Conservation (phyloP, 805 yeast genomes). For the Starmerella geochares region DNA sequence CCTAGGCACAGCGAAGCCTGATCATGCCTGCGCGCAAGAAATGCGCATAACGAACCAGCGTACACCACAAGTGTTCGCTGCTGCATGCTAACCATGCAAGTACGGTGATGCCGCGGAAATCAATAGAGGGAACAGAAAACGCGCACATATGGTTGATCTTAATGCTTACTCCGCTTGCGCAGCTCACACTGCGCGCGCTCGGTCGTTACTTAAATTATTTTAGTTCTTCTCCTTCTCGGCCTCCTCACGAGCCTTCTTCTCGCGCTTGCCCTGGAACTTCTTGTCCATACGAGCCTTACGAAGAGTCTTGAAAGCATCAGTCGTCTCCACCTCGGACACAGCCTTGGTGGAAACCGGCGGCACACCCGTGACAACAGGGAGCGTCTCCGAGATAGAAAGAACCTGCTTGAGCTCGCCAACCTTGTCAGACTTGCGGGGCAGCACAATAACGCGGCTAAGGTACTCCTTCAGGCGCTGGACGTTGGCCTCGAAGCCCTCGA, state of each 20-base stretch:
- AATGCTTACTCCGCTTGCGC: constrained; percentile 7
- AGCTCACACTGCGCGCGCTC: constrained; percentile 5
- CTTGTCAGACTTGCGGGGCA: constrained; percentile 67
- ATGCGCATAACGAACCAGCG: too few species aligned
- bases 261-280: constrained; percentile 91
- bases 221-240: constrained; percentile 78
- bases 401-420: constrained; percentile 65
- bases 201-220: constrained; percentile 8
- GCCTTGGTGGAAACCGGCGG: constrained; percentile 77
- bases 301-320: constrained; percentile 86
- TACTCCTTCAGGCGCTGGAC: constrained; percentile 94
- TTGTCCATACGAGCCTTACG: constrained; percentile 91
- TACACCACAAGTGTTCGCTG: too few species aligned
- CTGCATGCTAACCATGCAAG: too few species aligned
- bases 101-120: too few species aligned
- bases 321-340: constrained; percentile 58
- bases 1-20: too few species aligned
- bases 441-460: constrained; percentile 89
- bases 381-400: constrained; percentile 50
- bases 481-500: constrained; percentile 88
- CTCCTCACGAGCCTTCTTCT: constrained; percentile 91
- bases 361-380: constrained; percentile 83
- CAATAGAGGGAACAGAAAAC: too few species aligned
- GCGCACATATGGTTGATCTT: background rate
- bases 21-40: too few species aligned